A percentile compares a stretch with the other conserved stretches of the same genome.
Evolutionary conservation across 1,284 basidiomycete genomes (phyloP).

Genomic region (Microbotryomycetes sp.): DNA sequence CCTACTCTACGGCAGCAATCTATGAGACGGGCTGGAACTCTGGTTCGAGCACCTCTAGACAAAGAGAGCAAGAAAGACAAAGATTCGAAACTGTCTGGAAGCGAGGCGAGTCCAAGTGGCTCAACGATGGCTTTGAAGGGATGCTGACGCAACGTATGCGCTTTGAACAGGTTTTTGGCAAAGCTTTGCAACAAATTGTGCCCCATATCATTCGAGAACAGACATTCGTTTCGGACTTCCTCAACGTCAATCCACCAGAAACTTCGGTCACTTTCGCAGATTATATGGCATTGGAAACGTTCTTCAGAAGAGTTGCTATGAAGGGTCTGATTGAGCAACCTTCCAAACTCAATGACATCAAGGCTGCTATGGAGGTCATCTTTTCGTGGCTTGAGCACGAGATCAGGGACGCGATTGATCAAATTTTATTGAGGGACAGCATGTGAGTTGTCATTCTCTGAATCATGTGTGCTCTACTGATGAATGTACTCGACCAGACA

Average conservation of each 20-base stretch:
- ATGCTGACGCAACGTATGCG: neutral
- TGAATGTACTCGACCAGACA: constrained; percentile 52
- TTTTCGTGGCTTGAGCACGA: constrained; percentile 87
- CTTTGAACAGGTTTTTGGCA: constrained; percentile 58
- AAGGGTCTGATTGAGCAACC: constrained; percentile 45
- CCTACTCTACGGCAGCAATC: constrained; percentile 43
- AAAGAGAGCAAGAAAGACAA: constrained; percentile 45
- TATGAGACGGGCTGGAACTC: constrained; percentile 43
- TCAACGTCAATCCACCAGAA: constrained; percentile 72
- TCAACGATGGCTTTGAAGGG: neutral
- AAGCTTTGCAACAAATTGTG: constrained; percentile 68
- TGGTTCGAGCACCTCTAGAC: constrained; percentile 38
- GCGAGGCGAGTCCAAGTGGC: constrained; percentile 53
- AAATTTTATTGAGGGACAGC: constrained; percentile 63
- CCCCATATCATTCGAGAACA: constrained; percentile 74
- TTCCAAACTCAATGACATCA: constrained; percentile 68
- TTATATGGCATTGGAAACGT: constrained; percentile 88
- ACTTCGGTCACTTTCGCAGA: constrained; percentile 87
- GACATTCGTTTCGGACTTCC: constrained; percentile 81
- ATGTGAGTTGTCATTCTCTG: constrained; percentile 54
- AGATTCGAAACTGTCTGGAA: constrained; percentile 57
- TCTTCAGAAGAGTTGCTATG: constrained; percentile 84
- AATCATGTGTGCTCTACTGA: neutral
- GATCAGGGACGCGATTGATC: constrained; percentile 77
- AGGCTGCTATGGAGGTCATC: constrained; percentile 85